Conservation (phyloP, 192 early-diverging fungal genomes). For the Coemansia sp. region DNA sequence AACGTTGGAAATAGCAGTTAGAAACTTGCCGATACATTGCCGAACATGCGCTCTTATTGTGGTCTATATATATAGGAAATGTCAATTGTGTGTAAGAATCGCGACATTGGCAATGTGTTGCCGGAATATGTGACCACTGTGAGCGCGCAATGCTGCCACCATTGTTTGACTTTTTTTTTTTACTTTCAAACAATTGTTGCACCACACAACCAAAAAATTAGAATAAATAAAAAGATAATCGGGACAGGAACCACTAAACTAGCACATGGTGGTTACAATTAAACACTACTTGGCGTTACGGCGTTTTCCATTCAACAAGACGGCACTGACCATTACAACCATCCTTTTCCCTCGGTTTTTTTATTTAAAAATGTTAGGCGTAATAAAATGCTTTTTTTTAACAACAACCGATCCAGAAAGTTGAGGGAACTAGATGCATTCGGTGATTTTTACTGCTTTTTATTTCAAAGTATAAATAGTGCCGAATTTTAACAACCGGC, state of each 20-base stretch:
- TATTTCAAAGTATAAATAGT: not conserved
- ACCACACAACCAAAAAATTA: not conserved
- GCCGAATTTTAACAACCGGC: no score
- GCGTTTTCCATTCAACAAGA: no score
- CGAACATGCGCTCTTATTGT: not conserved
- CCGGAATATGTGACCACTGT: not conserved
- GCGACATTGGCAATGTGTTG: not conserved
- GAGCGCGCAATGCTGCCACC: not conserved
- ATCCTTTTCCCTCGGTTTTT: not conserved
- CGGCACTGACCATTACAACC: no score
- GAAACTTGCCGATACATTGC: not conserved
- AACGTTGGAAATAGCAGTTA: conserved; percentile 5
- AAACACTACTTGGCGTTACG: not conserved
- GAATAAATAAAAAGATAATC: no score
- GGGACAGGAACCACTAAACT: not conserved
- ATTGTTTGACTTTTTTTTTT: not conserved
- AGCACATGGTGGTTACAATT: not conserved
- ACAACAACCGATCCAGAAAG: no score
- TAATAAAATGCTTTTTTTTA: no score
- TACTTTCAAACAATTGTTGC: not conserved
- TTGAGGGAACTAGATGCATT: no score
- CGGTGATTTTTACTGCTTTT: not conserved
- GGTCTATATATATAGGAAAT: not conserved
- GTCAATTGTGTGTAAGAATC: no score
- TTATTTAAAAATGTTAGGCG: no score